Conservation (phyloP, 768 basidiomycete species). For the Podaxis rugospora region DNA sequence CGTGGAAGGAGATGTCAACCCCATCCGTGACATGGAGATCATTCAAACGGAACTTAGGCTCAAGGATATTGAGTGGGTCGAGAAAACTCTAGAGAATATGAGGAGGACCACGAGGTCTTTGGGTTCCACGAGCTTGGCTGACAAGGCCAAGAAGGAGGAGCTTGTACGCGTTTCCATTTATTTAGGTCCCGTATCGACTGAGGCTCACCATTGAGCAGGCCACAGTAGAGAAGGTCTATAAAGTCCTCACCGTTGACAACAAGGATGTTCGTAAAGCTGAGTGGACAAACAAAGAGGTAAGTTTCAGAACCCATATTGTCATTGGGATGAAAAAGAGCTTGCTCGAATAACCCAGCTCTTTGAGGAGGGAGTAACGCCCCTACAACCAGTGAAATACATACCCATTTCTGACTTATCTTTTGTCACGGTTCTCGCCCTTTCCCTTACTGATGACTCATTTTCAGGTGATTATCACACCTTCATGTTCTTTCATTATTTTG, state of each 20-base stretch:
- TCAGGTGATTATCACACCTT: not conserved
- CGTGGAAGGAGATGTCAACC: constrained; percentile 97
- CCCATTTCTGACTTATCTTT: constrained; percentile 40
- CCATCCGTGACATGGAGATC: constrained; percentile 94
- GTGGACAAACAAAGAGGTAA: constrained; percentile 96
- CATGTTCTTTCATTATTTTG: constrained; percentile 11
- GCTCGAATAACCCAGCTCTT: constrained; percentile 81
- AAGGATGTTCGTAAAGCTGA: constrained; percentile 92
- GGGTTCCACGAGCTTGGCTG: constrained; percentile 76
- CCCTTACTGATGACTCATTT: not conserved
- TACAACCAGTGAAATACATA: constrained; percentile 58
- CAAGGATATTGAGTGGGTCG: constrained; percentile 99
- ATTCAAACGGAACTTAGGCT: constrained; percentile 91
- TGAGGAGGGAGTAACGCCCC: constrained; percentile 93
- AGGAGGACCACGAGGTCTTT: constrained; percentile 73
- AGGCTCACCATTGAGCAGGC: constrained; percentile 40
- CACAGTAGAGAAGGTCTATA: constrained; percentile 79
- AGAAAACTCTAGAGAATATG: constrained; percentile 78
- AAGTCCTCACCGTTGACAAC: constrained; percentile 70
- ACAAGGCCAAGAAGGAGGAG: constrained; percentile 96
- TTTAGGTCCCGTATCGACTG: not conserved
- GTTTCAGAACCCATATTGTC: constrained; percentile 18
- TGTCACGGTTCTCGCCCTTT: not conserved
- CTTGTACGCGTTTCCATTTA: constrained; percentile 47
- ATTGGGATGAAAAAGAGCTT: constrained; percentile 58